These are phyloP conservation scores for Cupressus sempervirens DNA, from an alignment of 75 land plant species.

Conservation along the genomic window DNA sequence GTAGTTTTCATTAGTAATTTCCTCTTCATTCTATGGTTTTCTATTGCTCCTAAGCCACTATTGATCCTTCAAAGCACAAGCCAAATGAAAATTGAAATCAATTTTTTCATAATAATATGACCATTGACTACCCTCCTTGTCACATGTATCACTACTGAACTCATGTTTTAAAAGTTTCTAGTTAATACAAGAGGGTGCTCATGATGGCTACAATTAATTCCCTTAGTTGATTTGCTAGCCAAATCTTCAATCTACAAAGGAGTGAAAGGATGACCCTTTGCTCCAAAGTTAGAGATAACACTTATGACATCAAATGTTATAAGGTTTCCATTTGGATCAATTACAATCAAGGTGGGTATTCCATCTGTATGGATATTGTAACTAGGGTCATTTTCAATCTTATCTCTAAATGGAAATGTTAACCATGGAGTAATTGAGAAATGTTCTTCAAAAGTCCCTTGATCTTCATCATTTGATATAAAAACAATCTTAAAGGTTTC, in stretches of 20 bases:
- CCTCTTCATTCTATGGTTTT: neutral
- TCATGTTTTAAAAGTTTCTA: neutral
- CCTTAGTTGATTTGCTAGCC: constrained; percentile 29
- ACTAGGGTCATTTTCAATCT: constrained; percentile 24
- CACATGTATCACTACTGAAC: constrained; percentile 40
- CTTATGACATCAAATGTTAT: constrained; percentile 40
- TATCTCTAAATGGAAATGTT: constrained; percentile 61
- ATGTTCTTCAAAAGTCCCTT: constrained; percentile 49
- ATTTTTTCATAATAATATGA: constrained; percentile 33
- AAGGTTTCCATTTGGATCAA: constrained; percentile 54
- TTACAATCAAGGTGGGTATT: constrained; percentile 48
- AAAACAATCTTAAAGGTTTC: constrained; percentile 53
- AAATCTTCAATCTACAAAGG: constrained; percentile 25
- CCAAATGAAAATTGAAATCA: constrained; percentile 39
- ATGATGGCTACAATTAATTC: constrained; percentile 25
- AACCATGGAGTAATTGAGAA: constrained; percentile 65
- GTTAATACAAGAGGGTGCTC: constrained; percentile 36
- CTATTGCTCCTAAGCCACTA: too few relatives aligned
- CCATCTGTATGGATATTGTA: constrained; percentile 41
- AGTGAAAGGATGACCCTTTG: constrained; percentile 60
- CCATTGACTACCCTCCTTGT: constrained; percentile 29
- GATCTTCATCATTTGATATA: constrained; percentile 57
- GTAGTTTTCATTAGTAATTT: neutral
- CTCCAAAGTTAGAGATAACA: constrained; percentile 30
- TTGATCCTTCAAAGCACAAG: constrained; percentile 25